These are phyloP conservation scores for Neonectria sp. DNA, from an alignment of 2,329 filamentous ascomycete genomes.

Conservation along the genomic window DNA sequence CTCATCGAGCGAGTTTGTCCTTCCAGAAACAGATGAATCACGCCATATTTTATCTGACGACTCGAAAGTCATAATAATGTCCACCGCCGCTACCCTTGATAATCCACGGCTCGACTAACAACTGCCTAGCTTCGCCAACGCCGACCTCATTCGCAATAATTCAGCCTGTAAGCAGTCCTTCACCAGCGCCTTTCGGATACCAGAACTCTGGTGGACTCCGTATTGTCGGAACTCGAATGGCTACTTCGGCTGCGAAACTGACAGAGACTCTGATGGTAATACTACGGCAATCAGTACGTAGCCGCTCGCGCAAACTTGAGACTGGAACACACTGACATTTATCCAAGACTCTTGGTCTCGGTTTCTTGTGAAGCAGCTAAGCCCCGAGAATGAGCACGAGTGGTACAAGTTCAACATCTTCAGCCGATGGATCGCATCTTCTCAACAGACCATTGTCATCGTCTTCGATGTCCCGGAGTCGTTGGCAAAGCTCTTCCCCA, in stretches of 20 bases:
- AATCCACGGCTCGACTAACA: not conserved
- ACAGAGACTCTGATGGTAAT: not conserved
- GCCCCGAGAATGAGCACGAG: not conserved
- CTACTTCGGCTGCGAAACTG: constrained; percentile 22
- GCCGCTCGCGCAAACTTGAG: constrained; percentile 31
- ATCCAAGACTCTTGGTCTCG: constrained; percentile 12
- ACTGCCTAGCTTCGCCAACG: constrained; percentile 46
- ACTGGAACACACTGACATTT: not conserved
- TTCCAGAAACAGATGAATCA: not conserved
- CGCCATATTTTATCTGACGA: not conserved
- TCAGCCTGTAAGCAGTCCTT: constrained; percentile 39
- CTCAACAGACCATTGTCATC: constrained; percentile 13
- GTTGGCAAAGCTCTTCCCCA: not conserved
- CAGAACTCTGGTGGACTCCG: constrained; percentile 15
- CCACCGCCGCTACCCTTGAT: not conserved
- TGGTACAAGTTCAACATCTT: constrained; percentile 24
- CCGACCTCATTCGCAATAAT: constrained; percentile 50
- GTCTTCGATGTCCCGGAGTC: not conserved
- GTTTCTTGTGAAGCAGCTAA: constrained; percentile 46
- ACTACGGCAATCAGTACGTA: not conserved
- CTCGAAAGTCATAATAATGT: not conserved
- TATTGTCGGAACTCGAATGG: constrained; percentile 15
- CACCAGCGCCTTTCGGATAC: constrained; percentile 2
- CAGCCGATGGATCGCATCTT: constrained; percentile 4
- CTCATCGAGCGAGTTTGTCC: not conserved